phyloP scores from a whole-genome alignment of 2,329 filamentous ascomycete species.

The Sclerotiophoma versabilis region DNA sequence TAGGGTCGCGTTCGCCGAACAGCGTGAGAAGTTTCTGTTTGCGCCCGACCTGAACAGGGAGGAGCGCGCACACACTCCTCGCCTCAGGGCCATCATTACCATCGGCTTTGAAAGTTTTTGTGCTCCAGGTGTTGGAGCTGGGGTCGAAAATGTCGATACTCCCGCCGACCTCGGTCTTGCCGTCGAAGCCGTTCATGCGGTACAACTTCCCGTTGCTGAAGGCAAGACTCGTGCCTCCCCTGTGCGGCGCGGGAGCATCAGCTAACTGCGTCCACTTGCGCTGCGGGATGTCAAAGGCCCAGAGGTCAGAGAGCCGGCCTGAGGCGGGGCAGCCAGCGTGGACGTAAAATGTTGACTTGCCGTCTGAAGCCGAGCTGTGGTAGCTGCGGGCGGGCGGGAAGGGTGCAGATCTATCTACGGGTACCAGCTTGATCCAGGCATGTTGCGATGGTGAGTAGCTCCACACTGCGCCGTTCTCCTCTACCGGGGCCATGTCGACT shows the following conservation, averaged over 20 bases:
- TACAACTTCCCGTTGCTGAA: conserved; percentile 71
- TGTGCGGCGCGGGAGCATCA: conserved; percentile 69
- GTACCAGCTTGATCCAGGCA: conserved; percentile 70
- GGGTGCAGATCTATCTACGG: conserved; percentile 56
- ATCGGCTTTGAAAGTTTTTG: conserved; percentile 50
- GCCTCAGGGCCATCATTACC: conserved; percentile 55
- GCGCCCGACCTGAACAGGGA: conserved; percentile 50
- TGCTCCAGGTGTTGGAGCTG: conserved; percentile 51
- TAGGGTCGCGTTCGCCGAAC: conserved; percentile 64
- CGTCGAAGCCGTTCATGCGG: conserved; percentile 83
- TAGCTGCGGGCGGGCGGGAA: conserved; percentile 73
- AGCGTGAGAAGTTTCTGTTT: conserved; percentile 56
- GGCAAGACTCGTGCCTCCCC: conserved; percentile 73
- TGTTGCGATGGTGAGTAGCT: conserved; percentile 71
- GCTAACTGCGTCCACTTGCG: conserved; percentile 72
- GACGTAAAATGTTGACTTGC: conserved; percentile 73
- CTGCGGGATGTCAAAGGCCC: conserved; percentile 74
- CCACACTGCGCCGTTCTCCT: conserved; percentile 80
- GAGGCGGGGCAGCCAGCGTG: conserved; percentile 76
- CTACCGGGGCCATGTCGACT: conserved; percentile 70
- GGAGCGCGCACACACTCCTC: conserved; percentile 58
- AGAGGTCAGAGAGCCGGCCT: conserved; percentile 73
- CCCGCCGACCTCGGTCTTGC: conserved; percentile 72
- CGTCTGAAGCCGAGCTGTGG: conserved; percentile 71
- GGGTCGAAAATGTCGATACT: conserved; percentile 68